A percentile compares a stretch with the other conserved stretches of the same genome.
Conservation (phyloP, 371 early-diverging fungal species). For the Saksenaea oblongispora region DNA sequence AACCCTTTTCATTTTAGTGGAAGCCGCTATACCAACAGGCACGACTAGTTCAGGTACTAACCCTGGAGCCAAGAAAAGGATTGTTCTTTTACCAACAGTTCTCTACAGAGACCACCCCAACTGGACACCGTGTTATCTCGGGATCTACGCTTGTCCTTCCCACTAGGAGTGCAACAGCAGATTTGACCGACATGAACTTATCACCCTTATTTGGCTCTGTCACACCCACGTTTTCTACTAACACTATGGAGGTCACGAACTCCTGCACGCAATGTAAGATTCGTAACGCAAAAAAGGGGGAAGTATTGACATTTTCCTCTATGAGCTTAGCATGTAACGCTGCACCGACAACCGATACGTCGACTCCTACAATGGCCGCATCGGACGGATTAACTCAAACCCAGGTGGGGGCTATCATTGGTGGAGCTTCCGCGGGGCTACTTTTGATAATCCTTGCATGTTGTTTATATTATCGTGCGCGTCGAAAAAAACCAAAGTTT, state of each 20-base stretch:
- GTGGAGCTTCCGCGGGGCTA: conserved; percentile 12
- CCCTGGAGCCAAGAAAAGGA: too few relatives aligned
- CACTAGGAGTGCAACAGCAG: conserved; percentile 10
- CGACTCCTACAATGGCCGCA: background rate
- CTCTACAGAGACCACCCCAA: background rate
- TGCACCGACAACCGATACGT: background rate
- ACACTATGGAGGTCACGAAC: background rate
- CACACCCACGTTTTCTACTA: conserved; percentile 6
- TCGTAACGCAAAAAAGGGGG: background rate
- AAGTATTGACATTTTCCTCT: background rate
- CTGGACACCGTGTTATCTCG: background rate
- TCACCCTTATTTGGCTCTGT: conserved; percentile 14
- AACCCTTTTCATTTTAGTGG: background rate
- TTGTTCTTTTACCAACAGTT: background rate
- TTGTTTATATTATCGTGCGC: conserved; percentile 2
- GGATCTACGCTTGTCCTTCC: conserved; percentile 14
- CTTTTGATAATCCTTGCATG: conserved; percentile 2
- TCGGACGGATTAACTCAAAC: background rate
- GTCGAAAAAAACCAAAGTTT: conserved; percentile 6
- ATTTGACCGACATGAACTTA: conserved; percentile 14
- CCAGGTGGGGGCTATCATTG: background rate
- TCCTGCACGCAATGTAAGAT: conserved; percentile 2
- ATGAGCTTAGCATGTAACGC: background rate
- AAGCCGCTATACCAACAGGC: background rate
- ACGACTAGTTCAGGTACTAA: background rate